phyloP scores from a whole-genome alignment of 768 basidiomycete species.

The Pulveroboletus sp. region DNA sequence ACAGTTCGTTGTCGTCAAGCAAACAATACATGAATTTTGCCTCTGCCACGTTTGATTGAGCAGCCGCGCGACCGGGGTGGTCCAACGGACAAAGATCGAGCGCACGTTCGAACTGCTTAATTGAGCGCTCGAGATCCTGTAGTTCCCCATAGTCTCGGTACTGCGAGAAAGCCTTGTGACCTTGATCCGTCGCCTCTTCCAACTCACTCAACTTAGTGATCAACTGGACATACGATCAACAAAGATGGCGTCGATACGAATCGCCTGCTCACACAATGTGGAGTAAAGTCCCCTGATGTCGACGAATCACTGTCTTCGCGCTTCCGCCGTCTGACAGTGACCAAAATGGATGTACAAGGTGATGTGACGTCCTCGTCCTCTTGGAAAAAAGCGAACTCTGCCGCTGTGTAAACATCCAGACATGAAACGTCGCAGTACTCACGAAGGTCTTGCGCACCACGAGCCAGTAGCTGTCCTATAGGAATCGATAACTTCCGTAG shows the following conservation, averaged over 20 bases:
- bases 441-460: background rate
- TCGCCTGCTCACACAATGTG: background rate
- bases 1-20: background rate
- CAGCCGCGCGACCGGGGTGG: slow-evolving; percentile 6
- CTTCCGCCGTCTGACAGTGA: background rate
- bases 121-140: background rate
- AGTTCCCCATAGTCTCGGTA: background rate
- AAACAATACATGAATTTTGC: background rate
- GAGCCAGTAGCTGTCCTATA: background rate
- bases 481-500: background rate
- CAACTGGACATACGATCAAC: background rate
- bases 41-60: slow-evolving; percentile 1
- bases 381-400: background rate
- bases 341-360: background rate
- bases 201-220: background rate
- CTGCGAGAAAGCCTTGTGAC: background rate
- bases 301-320: background rate
- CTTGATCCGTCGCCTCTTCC: background rate
- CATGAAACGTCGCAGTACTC: background rate
- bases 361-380: background rate
- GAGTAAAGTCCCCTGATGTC: background rate
- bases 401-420: background rate
- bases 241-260: background rate
- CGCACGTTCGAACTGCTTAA: background rate
- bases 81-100: slow-evolving; percentile 3